Evolutionary conservation across 495 filamentous ascomycete genomes (phyloP), one percentile per base, ranked within the genome.

Genomic region (Bryoglossum gracile): DNA sequence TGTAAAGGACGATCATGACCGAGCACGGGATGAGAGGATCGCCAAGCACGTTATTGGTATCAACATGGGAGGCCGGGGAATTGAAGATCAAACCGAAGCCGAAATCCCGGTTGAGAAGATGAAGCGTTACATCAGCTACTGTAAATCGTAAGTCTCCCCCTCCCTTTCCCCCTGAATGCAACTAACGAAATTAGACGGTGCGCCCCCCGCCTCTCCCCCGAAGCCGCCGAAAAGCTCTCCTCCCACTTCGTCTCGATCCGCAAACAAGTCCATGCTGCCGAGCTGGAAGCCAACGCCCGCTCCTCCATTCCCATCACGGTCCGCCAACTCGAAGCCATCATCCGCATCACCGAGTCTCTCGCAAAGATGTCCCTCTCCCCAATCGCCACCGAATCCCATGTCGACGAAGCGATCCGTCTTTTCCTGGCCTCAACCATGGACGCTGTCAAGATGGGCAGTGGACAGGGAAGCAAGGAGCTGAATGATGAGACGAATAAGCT

Each of bases 401-500:
- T 99, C 41, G 89, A 99, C 62, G 92, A 99, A 69, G 92, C 94
- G 1, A 99, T 99, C 59, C 84, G 94, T 0, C 78, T 99, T 23
- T 99, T 99, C 82, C 70, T 99, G 3, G 94, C 91, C 35, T 87
- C 81, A 1, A 99, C 92, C 41, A 99, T 99, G 92, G 91, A 99
- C 65, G 92, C 92, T 2, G 87, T 96, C 33, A 87, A 86, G 35
- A 88, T 95, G 59, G 92, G 91, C 22, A 80, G 83, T 46, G 82
- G 80, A 43, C 78, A 85, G 50, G 86, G 85, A 38, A 87, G 76
- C 66, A 83, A 83, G 56, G 92, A 97, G 68, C 73, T 96, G 41
- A 89, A 87, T 69, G 89, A 94, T 44, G 91, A 96, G 62, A 84
- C 85, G 3, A 68, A 72, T 49, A 89, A 90, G 63, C 81, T 97